Conservation (phyloP, 1,284 basidiomycete species). For the Leccinum glutinopallens region DNA sequence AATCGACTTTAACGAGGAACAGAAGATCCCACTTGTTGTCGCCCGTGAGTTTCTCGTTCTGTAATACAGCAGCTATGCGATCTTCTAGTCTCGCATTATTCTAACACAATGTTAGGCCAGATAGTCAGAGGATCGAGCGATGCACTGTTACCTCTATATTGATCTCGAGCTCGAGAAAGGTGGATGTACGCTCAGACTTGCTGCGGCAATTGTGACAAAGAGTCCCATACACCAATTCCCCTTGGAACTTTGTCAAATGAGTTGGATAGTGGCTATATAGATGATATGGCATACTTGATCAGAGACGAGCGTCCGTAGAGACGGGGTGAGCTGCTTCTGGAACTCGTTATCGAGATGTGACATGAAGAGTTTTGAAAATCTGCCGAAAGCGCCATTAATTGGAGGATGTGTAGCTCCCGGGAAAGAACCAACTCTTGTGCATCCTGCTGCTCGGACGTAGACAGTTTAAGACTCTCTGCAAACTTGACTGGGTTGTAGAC, state of each 20-base stretch:
- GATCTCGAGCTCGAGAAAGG: constrained; percentile 87
- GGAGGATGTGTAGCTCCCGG: neutral
- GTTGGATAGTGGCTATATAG: constrained; percentile 1
- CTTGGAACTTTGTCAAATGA: constrained; percentile 70
- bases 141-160: constrained; percentile 57
- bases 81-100: constrained; percentile 74
- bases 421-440: constrained; percentile 78
- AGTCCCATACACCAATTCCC: constrained; percentile 78
- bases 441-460: constrained; percentile 87
- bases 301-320: constrained; percentile 65
- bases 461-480: constrained; percentile 79
- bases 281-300: constrained; percentile 54
- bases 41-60: constrained; percentile 71
- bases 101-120: constrained; percentile 39
- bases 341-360: constrained; percentile 84
- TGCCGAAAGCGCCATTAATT: constrained; percentile 38
- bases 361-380: constrained; percentile 94
- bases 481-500: constrained; percentile 83
- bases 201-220: constrained; percentile 70
- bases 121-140: neutral
- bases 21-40: constrained; percentile 67
- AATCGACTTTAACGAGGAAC: neutral
- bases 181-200: constrained; percentile 62
- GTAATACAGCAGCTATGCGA: constrained; percentile 60
- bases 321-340: constrained; percentile 66